Percentiles rank a stretch among this genome's conserved stretches.
Evolutionary conservation across 805 yeast genomes (phyloP).

Genomic region (Candida boleticola): DNA sequence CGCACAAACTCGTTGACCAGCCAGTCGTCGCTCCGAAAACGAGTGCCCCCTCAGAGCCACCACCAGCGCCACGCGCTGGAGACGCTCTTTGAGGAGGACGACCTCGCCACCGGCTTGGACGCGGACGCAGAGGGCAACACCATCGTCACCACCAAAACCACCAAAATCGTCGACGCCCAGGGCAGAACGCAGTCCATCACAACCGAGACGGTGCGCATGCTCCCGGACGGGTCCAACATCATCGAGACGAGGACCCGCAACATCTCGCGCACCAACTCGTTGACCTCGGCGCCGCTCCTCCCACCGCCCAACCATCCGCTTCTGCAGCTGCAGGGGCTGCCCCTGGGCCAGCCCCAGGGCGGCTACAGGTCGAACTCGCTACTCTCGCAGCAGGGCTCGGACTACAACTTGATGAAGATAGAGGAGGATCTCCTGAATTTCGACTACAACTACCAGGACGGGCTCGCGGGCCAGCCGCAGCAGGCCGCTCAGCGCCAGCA

Average conservation of each 20-base stretch:
- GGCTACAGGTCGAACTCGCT: constrained; percentile 20
- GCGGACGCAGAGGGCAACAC: constrained; percentile 23
- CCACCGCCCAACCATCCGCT: not conserved
- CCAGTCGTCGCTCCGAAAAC: constrained; percentile 3
- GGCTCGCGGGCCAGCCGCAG: not conserved
- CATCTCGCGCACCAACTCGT: constrained; percentile 33
- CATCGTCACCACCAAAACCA: constrained; percentile 38
- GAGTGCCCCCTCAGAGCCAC: not conserved
- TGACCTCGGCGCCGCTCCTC: constrained; percentile 9
- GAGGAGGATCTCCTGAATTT: constrained; percentile 44
- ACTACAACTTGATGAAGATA: constrained; percentile 32
- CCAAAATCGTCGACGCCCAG: constrained; percentile 36
- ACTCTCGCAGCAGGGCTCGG: constrained; percentile 12
- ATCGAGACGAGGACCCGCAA: constrained; percentile 43
- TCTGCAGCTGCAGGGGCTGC: not conserved
- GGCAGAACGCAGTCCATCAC: constrained; percentile 38
- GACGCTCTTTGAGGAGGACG: constrained; percentile 3
- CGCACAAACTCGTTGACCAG: constrained; percentile 5
- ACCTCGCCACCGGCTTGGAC: constrained; percentile 10
- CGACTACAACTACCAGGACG: constrained; percentile 40
- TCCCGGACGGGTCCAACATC: constrained; percentile 43
- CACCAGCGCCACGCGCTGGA: not conserved
- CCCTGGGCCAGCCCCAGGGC: not conserved
- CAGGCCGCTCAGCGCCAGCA: constrained; percentile 7
- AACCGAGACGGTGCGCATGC: constrained; percentile 34